Percentiles rank a stretch among this genome's conserved stretches.
Evolutionary conservation across 2,329 filamentous ascomycete species (phyloP).

Genomic region (Cercospora citrullina): DNA sequence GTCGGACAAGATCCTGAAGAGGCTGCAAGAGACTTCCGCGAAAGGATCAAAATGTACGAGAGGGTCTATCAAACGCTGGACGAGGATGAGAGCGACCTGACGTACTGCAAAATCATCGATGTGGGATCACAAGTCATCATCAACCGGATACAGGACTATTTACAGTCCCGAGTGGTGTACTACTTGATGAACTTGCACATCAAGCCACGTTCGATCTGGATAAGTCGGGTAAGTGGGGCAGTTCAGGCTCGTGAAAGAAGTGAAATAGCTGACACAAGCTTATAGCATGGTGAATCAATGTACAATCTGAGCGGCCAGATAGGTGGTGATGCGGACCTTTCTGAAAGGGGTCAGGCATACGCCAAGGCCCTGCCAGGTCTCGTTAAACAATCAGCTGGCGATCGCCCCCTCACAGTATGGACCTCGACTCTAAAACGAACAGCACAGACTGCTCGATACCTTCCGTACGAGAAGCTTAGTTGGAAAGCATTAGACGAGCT

Average conservation of each 20-base stretch:
- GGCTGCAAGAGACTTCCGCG: constrained; percentile 87
- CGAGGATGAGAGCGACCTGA: constrained; percentile 81
- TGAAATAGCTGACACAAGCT: constrained; percentile 13
- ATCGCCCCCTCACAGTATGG: constrained; percentile 70
- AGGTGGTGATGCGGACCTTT: constrained; percentile 86
- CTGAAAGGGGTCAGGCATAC: constrained; percentile 82
- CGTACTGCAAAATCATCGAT: constrained; percentile 96
- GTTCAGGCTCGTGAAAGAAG: no score
- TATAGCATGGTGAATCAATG: constrained; percentile 86
- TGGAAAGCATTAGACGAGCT: constrained; percentile 99
- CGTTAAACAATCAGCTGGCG: constrained; percentile 80
- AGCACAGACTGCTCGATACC: constrained; percentile 83
- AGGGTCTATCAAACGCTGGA: constrained; percentile 94
- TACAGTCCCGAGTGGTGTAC: constrained; percentile 94
- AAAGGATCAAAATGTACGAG: constrained; percentile 95
- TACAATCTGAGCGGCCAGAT: constrained; percentile 91
- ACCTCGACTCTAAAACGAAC: constrained; percentile 78
- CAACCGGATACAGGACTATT: constrained; percentile 94
- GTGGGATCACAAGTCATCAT: constrained; percentile 96
- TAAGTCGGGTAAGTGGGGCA: constrained; percentile 62
- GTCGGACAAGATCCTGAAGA: constrained; percentile 88
- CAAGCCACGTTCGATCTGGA: constrained; percentile 91
- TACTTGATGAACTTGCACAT: constrained; percentile 99
- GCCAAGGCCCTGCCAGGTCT: constrained; percentile 80
- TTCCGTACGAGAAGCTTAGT: constrained; percentile 91